Base-by-base conservation (phyloP, 2,329 filamentous ascomycete genomes). In the Scedosporium boydii region DNA sequence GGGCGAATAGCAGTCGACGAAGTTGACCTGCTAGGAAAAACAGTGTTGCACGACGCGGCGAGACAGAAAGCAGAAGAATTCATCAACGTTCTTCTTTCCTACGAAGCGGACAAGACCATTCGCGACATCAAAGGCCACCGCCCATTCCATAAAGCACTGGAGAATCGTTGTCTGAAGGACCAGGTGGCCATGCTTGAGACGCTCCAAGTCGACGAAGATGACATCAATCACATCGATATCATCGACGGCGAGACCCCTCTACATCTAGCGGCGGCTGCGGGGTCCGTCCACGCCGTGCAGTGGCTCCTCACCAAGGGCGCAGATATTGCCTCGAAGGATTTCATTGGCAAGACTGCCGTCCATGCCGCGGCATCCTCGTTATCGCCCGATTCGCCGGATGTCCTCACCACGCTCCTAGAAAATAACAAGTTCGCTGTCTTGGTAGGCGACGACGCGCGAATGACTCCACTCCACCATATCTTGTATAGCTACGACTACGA, bases 381-480 rank as follows among this genome's bases (percentile, higher is more conserved):
- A 9, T 16, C 46, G 18, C 14, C 46, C n/a, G 46, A 51, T 18
- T 44, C 41, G 41, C 9, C 41, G 10, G 46, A 21, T 16, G n/a
- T 7, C 14, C 16, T 51, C 14, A n/a, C 18, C 14, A 18, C 7
- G 46, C n/a, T 51, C 7, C 18, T 51, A 7, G 14, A n/a, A 16
- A 21, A 51, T 7, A 14, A 51, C 12, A 21, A 21, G 16, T 5
- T 51, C 12, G 7, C 14, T 18, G 18, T 5, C 46, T 9, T 7
- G 7, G 10, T 7, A 16, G 21, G 10, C 10, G 46, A 51, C 18
- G 10, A 51, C 21, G 46, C 18, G 46, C 16, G 21, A 16, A 51
- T 51, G 46, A 51, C 18, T 9, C 10, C 60, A 9, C 60, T 62
- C 2, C 60, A 62, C 18, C 60, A 62, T 29, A 51, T 62, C 27